Base-by-base conservation (phyloP, 1,284 basidiomycete species). In the Rhodotorula sp. region DNA sequence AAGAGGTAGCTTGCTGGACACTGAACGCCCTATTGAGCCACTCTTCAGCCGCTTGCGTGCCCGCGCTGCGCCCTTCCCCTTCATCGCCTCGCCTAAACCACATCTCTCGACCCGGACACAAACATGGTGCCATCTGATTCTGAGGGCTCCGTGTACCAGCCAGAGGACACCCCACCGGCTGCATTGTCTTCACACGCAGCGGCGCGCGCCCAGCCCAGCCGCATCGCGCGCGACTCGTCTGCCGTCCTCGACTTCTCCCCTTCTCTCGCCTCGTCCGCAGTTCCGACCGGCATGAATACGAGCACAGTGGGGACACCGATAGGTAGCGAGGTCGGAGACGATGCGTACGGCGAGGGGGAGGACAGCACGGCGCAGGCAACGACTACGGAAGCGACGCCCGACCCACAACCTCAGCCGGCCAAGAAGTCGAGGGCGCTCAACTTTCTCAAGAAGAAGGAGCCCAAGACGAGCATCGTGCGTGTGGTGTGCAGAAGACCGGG, bases 371-470 rank as follows among this genome's bases (percentile, higher is more conserved):
- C 31, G 37, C 34, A 44, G 50, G 37, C 44, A 37, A 44, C 64
- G 16, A 62, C 64, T 8, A 61, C 60, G 1, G 68, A 61, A n/a
- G 55, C 31, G 26, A 70, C 68, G 18, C 64, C 60, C 20, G 53
- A 57, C 4, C 64, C 68, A 18, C 54, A 61, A 24, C 56, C 60
- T 31, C 56, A 62, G 34, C 63, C 64, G 2, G 57, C 24, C 0
- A 70, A 70, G 48, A 40, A 50, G 31, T 61, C 57, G n/a, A 61
- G 63, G 44, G 68, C 68, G 18, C 53, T 70, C 30, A 70, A 70
- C 44, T 70, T 70, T n/a, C 61, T 70, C 57, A 70, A 70, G 58
- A 70, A 70, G 68, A 70, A 70, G 48, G 68, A 67, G n/a, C 62
- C 68, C 8, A 66, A 70, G 61, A 65, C 64, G 46, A 56, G 52